phyloP scores from a whole-genome alignment of 345 rosid genomes.

The Pistacia integerrima region DNA sequence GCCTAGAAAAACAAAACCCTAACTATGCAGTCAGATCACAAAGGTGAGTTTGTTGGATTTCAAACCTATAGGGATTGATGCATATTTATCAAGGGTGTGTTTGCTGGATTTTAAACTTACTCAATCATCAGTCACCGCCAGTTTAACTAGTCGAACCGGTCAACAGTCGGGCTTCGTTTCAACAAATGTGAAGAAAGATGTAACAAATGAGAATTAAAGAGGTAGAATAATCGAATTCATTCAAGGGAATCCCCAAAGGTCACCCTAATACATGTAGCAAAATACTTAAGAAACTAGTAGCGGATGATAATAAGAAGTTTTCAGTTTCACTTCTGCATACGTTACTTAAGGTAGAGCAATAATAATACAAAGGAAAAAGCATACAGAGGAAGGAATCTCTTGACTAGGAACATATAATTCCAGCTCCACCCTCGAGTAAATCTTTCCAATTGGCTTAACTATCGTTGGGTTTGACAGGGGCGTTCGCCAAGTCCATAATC shows the following conservation, averaged over 20 bases:
- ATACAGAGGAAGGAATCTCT: not conserved
- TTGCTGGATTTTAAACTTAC: too few species aligned
- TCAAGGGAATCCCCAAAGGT: not conserved
- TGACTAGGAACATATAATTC: not conserved
- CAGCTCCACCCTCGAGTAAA: not conserved
- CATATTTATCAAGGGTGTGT: too few species aligned
- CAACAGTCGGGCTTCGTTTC: not conserved
- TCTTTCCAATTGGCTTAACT: conserved; percentile 16
- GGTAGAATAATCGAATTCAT: not conserved
- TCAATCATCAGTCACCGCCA: too few species aligned
- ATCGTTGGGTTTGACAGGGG: conserved; percentile 50
- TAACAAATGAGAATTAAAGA: not conserved
- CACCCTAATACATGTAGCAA: not conserved
- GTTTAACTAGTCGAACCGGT: too few species aligned
- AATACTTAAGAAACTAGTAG: not conserved
- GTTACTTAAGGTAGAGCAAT: not conserved
- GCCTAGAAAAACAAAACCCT: too few species aligned
- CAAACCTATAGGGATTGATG: too few species aligned
- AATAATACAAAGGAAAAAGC: not conserved
- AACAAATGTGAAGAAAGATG: not conserved
- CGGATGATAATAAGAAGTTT: not conserved
- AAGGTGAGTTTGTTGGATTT: too few species aligned
- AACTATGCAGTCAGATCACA: too few species aligned
- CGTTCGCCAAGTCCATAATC: conserved; percentile 59
- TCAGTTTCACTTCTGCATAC: not conserved